These are phyloP conservation scores for Aspergillus chevalieri DNA, from an alignment of 2,329 filamentous ascomycete species.

Conservation along the genomic window DNA sequence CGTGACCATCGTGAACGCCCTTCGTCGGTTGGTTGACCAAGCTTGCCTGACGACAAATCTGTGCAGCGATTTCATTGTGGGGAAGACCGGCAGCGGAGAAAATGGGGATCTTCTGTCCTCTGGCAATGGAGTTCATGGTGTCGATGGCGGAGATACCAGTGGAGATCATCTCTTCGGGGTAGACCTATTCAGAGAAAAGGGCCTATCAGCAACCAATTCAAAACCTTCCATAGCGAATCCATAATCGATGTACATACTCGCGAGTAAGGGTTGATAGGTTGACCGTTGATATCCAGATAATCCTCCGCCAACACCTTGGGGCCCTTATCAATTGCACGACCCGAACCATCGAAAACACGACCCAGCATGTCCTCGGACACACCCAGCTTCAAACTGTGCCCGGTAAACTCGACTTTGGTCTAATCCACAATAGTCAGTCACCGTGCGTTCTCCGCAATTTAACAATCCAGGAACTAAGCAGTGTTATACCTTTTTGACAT, in stretches of 20 bases:
- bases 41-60: slow-evolving; percentile 96
- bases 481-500: slow-evolving; percentile 82
- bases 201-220: background rate
- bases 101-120: slow-evolving; percentile 99
- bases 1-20: slow-evolving; percentile 90
- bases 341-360: slow-evolving; percentile 96
- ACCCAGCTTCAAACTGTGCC: slow-evolving; percentile 94
- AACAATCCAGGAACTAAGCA: background rate
- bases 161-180: slow-evolving; percentile 99
- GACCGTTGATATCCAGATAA: slow-evolving; percentile 98
- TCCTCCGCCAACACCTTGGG: slow-evolving; percentile 97
- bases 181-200: slow-evolving; percentile 57
- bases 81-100: slow-evolving; percentile 97
- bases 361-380: slow-evolving; percentile 99
- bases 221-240: background rate
- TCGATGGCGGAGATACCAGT: slow-evolving; percentile 99
- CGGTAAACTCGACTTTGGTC: slow-evolving; percentile 97
- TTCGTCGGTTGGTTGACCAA: slow-evolving; percentile 90
- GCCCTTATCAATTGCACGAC: slow-evolving; percentile 96
- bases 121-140: slow-evolving; percentile 95
- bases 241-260: slow-evolving; percentile 52
- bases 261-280: slow-evolving; percentile 96
- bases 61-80: slow-evolving; percentile 98
- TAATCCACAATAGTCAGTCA: slow-evolving; percentile 33
- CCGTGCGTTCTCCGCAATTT: slow-evolving; percentile 5